These are phyloP conservation scores for Apiotrichum brassicae DNA, from an alignment of 1,284 basidiomycete species.

Conservation along the genomic window DNA sequence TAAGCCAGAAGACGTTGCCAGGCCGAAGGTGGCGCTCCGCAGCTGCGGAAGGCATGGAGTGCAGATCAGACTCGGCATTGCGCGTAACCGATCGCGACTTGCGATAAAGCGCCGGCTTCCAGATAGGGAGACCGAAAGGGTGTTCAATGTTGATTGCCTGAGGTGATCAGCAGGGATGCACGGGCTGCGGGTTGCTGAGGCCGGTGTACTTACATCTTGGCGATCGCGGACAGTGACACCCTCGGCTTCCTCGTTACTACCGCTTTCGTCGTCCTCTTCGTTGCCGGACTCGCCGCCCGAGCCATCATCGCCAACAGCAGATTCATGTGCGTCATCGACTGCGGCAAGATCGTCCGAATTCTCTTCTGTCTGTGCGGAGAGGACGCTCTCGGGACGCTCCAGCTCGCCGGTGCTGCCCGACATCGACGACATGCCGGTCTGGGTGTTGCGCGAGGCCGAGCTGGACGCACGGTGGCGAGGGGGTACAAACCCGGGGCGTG, in stretches of 20 bases:
- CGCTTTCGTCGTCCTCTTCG: constrained; percentile 33
- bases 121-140: constrained; percentile 97
- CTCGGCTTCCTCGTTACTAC: constrained; percentile 58
- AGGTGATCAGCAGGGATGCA: constrained; percentile 3
- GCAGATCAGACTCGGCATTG: constrained; percentile 88
- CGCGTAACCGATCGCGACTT: constrained; percentile 95
- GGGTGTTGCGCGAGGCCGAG: constrained; percentile 10
- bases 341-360: constrained; percentile 19
- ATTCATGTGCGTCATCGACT: constrained; percentile 7
- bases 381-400: constrained; percentile 14
- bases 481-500: background rate
- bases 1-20: constrained; percentile 87
- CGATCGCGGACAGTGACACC: constrained; percentile 88
- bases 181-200: too few species aligned
- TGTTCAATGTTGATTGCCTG: constrained; percentile 91
- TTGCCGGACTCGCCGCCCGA: constrained; percentile 26
- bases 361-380: background rate
- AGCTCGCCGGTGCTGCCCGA: constrained; percentile 11
- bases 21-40: constrained; percentile 83
- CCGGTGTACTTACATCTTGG: constrained; percentile 74
- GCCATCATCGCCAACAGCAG: constrained; percentile 25
- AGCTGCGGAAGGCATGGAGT: constrained; percentile 83
- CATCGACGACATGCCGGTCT: constrained; percentile 5
- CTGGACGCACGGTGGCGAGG: constrained; percentile 6
- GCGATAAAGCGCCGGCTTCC: constrained; percentile 99